Base-by-base conservation (phyloP, 139 green algal genomes). In the Astrephomene gubernaculifera region DNA sequence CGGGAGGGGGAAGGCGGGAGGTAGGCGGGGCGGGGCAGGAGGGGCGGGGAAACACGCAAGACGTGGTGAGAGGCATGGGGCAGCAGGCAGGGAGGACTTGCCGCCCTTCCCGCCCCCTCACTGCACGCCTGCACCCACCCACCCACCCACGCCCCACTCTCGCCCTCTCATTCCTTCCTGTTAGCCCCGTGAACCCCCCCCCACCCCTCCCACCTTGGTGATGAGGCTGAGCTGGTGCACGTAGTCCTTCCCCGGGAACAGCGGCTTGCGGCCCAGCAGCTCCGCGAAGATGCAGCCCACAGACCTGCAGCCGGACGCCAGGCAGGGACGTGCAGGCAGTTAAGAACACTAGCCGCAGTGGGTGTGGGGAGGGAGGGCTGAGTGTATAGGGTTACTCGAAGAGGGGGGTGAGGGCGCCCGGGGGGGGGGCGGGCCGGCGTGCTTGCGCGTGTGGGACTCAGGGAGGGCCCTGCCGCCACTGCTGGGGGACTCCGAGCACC, bases 281-380 rank as follows among this genome's bases (percentile, higher is more conserved):
- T 98, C 96, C 3, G 91, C 95, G 74, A 98, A 90, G 73, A 98
- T 97, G 91, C 96, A 98, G 44, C 96, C 96, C 35, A 97, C 94
- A 36, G 90, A 94, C 90, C 88, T 92, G 83, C n/a, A 29, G 44
- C 2, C 31, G n/a, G n/a, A 43, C 27, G 29, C 17, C 22, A 53
- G 22, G 38, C 68, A 75, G 2, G 5, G 87, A n/a, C n/a, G n/a
- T n/a, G 81, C 33, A 60, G 7, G n/a, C n/a, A 43, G 25, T 7
- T 12, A 12, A 17, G 49, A 17, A 57, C 12, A 57, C 14, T 17
- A 57, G 17, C 49, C 49, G 49, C 14, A 17, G 17, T 12, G 49
- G 49, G 49, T 12, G 17, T 12, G 49, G 49, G 49, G 17, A 12
- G 49, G 49, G 14, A 57, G 49, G 49, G 17, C 14, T 12, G 49